Evolutionary conservation across 257 asterid genomes (phyloP).

Genomic region (Ocimum tenuiflorum): DNA sequence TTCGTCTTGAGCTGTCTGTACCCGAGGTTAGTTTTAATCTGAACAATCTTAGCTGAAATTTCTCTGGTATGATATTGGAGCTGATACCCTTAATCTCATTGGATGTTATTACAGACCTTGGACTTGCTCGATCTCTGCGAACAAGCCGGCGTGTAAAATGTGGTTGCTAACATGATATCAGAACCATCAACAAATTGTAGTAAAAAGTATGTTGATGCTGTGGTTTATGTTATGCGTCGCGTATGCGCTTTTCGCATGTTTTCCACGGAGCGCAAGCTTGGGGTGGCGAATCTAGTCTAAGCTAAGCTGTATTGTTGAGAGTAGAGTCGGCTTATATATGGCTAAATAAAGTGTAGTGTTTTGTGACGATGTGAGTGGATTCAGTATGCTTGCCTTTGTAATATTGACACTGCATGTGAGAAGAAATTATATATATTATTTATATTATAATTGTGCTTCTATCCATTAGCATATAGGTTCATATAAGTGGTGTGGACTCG

Average conservation of each 20-base stretch:
- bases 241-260: conserved; percentile 28
- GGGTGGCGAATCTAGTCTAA: conserved; percentile 38
- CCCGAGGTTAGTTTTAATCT: conserved; percentile 61
- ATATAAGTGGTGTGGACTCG: neutral
- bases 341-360: conserved; percentile 38
- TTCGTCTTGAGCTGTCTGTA: conserved; percentile 84
- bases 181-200: conserved; percentile 30
- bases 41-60: neutral
- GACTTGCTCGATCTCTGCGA: conserved; percentile 86
- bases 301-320: conserved; percentile 1
- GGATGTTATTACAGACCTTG: conserved; percentile 61
- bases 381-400: conserved; percentile 17
- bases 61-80: neutral
- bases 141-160: conserved; percentile 58
- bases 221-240: conserved; percentile 35
- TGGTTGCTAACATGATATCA: conserved; percentile 11
- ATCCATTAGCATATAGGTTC: neutral
- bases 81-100: neutral
- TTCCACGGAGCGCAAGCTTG: conserved; percentile 62
- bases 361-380: conserved; percentile 31
- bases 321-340: conserved; percentile 34
- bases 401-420: conserved; percentile 8
- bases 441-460: neutral
- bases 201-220: conserved; percentile 22
- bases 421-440: neutral